phyloP scores from a whole-genome alignment of 495 filamentous ascomycete genomes.

The Penicillium malachiteum region DNA sequence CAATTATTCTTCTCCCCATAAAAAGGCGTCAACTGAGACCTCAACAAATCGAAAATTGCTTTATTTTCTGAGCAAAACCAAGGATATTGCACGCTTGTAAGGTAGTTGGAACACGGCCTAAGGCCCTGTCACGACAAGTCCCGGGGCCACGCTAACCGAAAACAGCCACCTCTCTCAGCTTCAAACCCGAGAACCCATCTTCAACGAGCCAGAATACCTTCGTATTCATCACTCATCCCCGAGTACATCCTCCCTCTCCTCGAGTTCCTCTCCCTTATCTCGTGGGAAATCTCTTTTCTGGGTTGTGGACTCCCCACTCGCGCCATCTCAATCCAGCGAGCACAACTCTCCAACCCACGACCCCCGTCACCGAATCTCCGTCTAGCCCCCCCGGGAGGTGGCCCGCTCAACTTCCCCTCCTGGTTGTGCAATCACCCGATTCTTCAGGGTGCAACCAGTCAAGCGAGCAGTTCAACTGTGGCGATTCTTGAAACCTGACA shows the following conservation, averaged over 20 bases:
- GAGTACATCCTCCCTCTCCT: constrained; percentile 22
- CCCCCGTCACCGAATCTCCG: constrained; percentile 8
- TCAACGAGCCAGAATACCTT: constrained; percentile 19
- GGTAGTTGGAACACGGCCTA: not conserved
- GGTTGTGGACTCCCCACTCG: constrained; percentile 23
- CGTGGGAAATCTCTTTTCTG: constrained; percentile 23
- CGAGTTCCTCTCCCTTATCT: constrained; percentile 10
- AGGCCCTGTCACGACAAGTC: constrained; percentile 7
- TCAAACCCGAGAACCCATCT: constrained; percentile 36
- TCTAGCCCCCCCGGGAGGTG: constrained; percentile 26
- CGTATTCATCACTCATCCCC: constrained; percentile 24
- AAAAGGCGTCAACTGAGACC: too few species aligned
- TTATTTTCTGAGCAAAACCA: too few species aligned
- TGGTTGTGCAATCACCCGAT: constrained; percentile 37
- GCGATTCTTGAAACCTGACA: constrained; percentile 51
- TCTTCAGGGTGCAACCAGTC: constrained; percentile 41
- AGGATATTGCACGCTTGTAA: not conserved
- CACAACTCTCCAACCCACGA: constrained; percentile 9
- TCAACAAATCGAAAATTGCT: too few species aligned
- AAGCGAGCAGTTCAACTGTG: constrained; percentile 46
- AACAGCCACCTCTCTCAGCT: constrained; percentile 41
- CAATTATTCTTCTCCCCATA: too few species aligned
- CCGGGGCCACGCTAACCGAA: constrained; percentile 41
- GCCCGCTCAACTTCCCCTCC: constrained; percentile 26
- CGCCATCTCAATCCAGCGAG: constrained; percentile 23